Percentiles rank a stretch among this genome's conserved stretches.
Conservation (phyloP, 1,139 yeast genomes). For the Zhuliangozyma parablackwelliae region DNA sequence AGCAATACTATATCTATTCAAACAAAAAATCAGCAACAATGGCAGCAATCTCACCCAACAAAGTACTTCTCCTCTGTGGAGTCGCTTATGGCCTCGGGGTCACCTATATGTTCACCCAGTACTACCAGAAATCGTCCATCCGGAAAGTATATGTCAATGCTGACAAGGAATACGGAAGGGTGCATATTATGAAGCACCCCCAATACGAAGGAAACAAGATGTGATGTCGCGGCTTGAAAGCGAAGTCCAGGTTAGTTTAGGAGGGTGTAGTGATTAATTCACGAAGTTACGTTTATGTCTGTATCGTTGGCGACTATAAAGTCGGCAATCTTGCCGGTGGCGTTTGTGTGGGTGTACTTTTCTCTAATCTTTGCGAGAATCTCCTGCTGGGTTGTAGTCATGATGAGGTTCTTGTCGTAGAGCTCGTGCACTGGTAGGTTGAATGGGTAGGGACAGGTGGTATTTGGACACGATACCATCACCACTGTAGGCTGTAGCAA, state of each 20-base stretch:
- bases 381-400: conserved; percentile 19
- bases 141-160: conserved; percentile 26
- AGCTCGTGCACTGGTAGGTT: conserved; percentile 24
- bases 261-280: too few species aligned
- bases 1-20: too few species aligned
- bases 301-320: conserved; percentile 24
- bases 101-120: conserved; percentile 32
- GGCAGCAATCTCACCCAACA: too few species aligned
- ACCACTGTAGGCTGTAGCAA: conserved; percentile 24
- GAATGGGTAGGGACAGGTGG: conserved; percentile 29
- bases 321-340: conserved; percentile 22
- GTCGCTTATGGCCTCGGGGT: conserved; percentile 31
- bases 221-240: not conserved
- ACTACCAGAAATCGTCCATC: conserved; percentile 28
- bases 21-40: too few species aligned
- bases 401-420: conserved; percentile 19
- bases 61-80: conserved; percentile 32
- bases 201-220: conserved; percentile 11
- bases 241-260: too few species aligned
- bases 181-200: conserved; percentile 18
- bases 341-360: conserved; percentile 19
- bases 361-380: conserved; percentile 24
- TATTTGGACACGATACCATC: conserved; percentile 24
- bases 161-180: conserved; percentile 27
- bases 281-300: conserved; percentile 9